These are phyloP conservation scores for Phytopythium oedochilum DNA, from an alignment of 352 stramenopile genomes.

Conservation along the genomic window DNA sequence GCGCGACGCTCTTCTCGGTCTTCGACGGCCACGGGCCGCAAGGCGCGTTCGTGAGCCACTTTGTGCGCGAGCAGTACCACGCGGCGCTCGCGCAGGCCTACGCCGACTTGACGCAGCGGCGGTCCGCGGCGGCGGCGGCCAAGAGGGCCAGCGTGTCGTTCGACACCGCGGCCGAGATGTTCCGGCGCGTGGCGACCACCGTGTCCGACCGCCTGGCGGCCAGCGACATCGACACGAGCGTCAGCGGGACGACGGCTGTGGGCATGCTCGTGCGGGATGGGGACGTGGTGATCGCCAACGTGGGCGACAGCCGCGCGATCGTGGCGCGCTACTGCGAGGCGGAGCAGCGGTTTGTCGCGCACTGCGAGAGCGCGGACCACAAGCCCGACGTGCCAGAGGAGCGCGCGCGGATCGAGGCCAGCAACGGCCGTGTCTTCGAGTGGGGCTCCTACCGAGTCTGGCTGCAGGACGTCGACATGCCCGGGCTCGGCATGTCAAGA, in stretches of 20 bases:
- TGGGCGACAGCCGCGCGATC: conserved; percentile 71
- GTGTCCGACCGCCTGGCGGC: conserved; percentile 38
- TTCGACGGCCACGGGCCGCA: conserved; percentile 75
- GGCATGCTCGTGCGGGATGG: conserved; percentile 49
- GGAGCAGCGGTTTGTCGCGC: conserved; percentile 35
- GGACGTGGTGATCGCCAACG: conserved; percentile 66
- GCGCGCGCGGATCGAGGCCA: conserved; percentile 54
- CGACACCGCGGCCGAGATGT: conserved; percentile 46
- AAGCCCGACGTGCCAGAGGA: conserved; percentile 74
- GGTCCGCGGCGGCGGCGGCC: not conserved
- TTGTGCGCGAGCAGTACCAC: conserved; percentile 65
- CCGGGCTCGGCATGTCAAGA: conserved; percentile 79
- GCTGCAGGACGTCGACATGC: conserved; percentile 83
- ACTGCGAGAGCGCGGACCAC: conserved; percentile 72
- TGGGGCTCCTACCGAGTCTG: conserved; percentile 77
- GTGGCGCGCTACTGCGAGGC: conserved; percentile 33
- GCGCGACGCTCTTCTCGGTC: conserved; percentile 62
- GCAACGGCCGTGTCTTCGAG: conserved; percentile 78
- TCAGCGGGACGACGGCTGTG: conserved; percentile 75
- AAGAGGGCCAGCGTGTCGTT: conserved; percentile 22
- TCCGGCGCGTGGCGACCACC: conserved; percentile 33
- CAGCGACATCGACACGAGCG: conserved; percentile 60
- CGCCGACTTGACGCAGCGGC: conserved; percentile 14
- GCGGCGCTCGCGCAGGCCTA: conserved; percentile 40
- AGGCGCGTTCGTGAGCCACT: conserved; percentile 74